phyloP scores from a whole-genome alignment of 2,329 filamentous ascomycete species.

The Xylariaceae sp. region DNA sequence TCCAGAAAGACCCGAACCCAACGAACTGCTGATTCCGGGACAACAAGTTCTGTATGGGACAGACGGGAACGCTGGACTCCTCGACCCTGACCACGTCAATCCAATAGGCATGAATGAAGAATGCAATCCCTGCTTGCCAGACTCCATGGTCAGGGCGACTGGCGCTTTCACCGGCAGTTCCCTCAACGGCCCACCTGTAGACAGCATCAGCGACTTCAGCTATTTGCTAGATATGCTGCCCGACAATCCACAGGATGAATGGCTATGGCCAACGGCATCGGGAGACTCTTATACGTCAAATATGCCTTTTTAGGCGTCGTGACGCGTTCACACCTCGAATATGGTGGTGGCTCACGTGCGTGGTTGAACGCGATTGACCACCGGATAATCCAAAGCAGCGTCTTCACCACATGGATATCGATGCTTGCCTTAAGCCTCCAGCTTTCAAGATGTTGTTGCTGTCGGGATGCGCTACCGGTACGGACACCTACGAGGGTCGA shows the following conservation, averaged over 20 bases:
- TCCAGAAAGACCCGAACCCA: background rate
- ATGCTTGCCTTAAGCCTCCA: no score
- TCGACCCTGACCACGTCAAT: background rate
- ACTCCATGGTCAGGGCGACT: background rate
- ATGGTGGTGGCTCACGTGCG: no score
- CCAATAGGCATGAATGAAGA: background rate
- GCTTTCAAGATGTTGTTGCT: no score
- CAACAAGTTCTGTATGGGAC: slow-evolving; percentile 5
- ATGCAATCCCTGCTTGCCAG: background rate
- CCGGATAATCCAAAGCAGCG: no score
- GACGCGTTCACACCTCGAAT: background rate
- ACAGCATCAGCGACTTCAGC: slow-evolving; percentile 8
- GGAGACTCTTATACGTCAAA: background rate
- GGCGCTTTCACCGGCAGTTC: background rate
- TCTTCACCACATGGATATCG: no score
- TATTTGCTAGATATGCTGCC: slow-evolving; percentile 16
- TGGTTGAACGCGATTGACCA: no score
- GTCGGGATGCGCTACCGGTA: no score
- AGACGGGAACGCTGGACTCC: background rate
- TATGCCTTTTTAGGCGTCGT: slow-evolving; percentile 5
- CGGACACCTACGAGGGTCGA: no score
- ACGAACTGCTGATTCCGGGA: background rate
- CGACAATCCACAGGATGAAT: slow-evolving; percentile 11
- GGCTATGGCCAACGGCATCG: slow-evolving; percentile 8
- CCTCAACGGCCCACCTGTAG: background rate